Conservation (phyloP, 768 basidiomycete genomes). For the Chlorophyllum brunneum region DNA sequence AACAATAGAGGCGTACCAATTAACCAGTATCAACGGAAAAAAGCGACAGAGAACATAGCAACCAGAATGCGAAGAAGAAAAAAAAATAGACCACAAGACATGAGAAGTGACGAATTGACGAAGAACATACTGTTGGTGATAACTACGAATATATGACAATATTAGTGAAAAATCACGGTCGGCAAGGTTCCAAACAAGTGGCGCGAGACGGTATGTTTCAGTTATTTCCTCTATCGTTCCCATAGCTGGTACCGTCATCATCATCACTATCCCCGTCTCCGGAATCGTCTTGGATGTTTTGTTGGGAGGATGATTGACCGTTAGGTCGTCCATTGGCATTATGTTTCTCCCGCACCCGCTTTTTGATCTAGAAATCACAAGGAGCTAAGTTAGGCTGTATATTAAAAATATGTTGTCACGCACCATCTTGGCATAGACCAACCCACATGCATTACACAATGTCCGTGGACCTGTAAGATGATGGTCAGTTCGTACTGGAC, state of each 20-base stretch:
- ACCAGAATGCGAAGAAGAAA: neutral
- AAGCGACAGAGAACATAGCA: neutral
- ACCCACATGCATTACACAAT: constrained; percentile 81
- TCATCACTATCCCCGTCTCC: constrained; percentile 15
- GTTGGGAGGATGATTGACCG: constrained; percentile 9
- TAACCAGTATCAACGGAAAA: neutral
- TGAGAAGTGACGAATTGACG: neutral
- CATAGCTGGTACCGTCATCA: neutral
- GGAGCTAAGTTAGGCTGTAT: constrained; percentile 8
- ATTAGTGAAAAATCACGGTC: too few relatives aligned
- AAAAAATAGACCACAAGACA: neutral
- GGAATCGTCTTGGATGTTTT: constrained; percentile 9
- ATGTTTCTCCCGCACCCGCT: constrained; percentile 27
- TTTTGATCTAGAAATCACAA: constrained; percentile 26
- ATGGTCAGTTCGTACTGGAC: constrained; percentile 9
- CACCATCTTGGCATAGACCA: constrained; percentile 85
- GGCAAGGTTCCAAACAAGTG: neutral
- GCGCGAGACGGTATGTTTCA: neutral
- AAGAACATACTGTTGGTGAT: neutral
- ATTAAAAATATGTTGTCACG: constrained; percentile 23
- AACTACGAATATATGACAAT: neutral
- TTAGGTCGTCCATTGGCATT: constrained; percentile 13
- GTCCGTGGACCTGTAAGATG: constrained; percentile 66
- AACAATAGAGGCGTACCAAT: too few relatives aligned
- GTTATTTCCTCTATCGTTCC: constrained; percentile 10